Conservation (phyloP, 345 rosid species). For the Eucalyptus grandis region DNA sequence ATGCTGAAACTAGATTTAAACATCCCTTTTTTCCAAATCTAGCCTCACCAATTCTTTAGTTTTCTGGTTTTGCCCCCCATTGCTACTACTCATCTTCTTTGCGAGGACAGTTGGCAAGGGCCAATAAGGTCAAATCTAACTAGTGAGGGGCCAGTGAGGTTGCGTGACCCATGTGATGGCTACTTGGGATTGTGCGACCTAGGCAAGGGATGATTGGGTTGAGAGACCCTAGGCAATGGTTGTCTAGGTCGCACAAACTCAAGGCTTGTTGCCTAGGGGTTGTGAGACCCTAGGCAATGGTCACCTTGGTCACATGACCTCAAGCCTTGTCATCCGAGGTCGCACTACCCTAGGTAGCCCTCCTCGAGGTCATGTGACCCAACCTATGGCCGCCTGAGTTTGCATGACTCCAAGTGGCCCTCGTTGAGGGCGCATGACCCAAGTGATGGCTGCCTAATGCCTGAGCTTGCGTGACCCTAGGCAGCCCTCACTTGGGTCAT, state of each 20-base stretch:
- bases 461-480: no score
- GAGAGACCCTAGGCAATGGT: background rate
- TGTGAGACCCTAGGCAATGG: background rate
- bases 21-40: no score
- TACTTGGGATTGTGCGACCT: background rate
- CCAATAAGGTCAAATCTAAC: background rate
- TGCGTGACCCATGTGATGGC: background rate
- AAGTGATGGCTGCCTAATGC: no score
- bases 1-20: no score
- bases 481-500: no score
- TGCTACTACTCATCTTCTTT: background rate
- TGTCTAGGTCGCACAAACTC: accelerated
- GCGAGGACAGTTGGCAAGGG: accelerated
- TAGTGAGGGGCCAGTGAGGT: accelerated
- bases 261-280: background rate
- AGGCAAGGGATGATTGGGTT: background rate
- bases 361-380: no score
- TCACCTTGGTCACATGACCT: no score
- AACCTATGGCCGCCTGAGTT: no score
- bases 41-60: background rate
- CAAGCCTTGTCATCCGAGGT: no score
- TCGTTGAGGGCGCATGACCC: no score
- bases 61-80: background rate
- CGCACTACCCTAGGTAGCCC: no score
- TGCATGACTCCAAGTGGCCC: no score